Conservation (phyloP, 768 basidiomycete species). For the Clathrus columnatus region DNA sequence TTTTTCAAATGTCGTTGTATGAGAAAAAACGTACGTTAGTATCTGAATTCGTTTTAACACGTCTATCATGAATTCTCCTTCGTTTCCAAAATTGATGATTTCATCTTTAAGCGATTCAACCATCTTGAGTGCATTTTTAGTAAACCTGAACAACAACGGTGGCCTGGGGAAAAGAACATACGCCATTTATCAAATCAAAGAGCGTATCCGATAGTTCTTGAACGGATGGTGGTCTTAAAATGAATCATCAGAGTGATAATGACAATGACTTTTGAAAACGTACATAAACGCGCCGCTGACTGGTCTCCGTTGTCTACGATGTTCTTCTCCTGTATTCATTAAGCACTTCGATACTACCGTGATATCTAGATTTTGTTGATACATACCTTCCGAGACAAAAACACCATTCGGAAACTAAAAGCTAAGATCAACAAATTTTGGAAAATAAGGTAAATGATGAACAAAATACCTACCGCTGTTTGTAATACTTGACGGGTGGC, state of each 20-base stretch:
- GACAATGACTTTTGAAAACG: not conserved
- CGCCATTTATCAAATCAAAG: not conserved
- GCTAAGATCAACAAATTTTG: not conserved
- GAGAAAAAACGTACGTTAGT: not conserved
- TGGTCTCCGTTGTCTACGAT: not conserved
- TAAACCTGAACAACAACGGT: not conserved
- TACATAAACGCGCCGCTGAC: not conserved
- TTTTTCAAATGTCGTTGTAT: not conserved
- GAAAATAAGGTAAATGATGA: not conserved
- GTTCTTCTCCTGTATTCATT: not conserved
- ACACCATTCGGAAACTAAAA: not conserved
- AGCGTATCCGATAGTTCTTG: not conserved
- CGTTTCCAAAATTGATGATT: not conserved
- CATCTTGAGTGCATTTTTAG: not conserved
- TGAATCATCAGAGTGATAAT: not conserved
- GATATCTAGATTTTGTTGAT: not conserved
- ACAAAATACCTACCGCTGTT: not conserved
- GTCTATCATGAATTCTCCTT: not conserved
- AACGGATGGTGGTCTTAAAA: not conserved
- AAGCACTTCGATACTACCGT: not conserved
- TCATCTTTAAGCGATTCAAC: not conserved
- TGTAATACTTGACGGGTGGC: not conserved
- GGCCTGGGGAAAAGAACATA: no score
- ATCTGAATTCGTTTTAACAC: not conserved
- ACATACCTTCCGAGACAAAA: not conserved